A percentile compares a stretch with the other conserved stretches of the same genome.
phyloP scores from a whole-genome alignment of 305 asterid genomes.

The Solanum hybrid region DNA sequence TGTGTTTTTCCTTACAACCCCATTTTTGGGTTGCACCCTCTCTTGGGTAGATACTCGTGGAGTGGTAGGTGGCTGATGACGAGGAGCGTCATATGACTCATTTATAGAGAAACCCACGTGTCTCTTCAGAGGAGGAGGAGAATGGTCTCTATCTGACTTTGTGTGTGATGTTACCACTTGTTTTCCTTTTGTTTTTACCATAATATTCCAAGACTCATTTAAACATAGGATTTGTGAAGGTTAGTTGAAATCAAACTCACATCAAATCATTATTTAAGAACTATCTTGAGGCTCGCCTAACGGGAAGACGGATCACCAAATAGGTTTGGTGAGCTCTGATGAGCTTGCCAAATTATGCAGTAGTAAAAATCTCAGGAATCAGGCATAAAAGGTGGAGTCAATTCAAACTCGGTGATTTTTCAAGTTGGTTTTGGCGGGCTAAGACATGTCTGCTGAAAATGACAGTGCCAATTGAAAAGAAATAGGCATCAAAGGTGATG shows the following conservation, averaged over 20 bases:
- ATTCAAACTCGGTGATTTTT: no score
- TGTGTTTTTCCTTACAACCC: background rate
- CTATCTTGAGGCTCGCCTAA: background rate
- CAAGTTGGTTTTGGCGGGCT: no score
- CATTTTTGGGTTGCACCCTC: background rate
- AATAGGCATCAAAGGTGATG: no score
- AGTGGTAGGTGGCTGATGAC: background rate
- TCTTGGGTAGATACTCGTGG: background rate
- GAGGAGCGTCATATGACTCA: background rate
- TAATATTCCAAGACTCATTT: no score
- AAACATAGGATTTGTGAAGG: background rate
- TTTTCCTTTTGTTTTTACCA: no score
- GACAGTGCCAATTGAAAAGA: no score
- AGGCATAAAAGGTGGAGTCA: no score
- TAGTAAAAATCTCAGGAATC: no score
- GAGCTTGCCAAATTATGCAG: background rate
- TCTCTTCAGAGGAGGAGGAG: background rate
- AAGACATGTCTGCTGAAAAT: no score
- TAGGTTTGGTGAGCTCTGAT: background rate
- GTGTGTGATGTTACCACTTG: background rate
- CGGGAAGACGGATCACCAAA: background rate
- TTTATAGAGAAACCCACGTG: background rate
- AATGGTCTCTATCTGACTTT: background rate
- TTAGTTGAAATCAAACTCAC: background rate
- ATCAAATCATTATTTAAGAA: no score